Evolutionary conservation across 148 eudicot species (phyloP).

Genomic region (Nyssa sinensis): DNA sequence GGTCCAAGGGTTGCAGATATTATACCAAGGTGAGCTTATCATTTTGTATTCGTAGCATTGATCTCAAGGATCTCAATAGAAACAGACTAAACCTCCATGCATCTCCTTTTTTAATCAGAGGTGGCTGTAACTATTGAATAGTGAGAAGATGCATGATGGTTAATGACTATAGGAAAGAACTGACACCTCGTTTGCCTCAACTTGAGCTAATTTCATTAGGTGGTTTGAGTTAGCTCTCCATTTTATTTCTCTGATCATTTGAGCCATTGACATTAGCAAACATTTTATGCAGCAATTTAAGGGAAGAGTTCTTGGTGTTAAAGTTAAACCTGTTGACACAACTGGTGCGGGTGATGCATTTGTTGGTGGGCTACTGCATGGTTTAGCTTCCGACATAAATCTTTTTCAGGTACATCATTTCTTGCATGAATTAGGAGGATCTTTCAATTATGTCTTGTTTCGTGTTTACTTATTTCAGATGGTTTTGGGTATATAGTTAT

Average conservation of each 20-base stretch:
- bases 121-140: not conserved
- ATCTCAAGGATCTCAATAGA: not conserved
- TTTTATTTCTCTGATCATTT: not conserved
- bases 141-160: not conserved
- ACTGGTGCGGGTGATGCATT: constrained; percentile 98
- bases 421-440: not conserved
- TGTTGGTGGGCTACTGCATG: constrained; percentile 61
- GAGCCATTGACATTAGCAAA: not conserved
- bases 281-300: constrained; percentile 54
- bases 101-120: not conserved
- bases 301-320: constrained; percentile 63
- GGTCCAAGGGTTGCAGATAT: constrained; percentile 81
- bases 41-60: not conserved
- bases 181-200: not conserved
- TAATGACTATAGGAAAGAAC: not conserved
- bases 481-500: not conserved
- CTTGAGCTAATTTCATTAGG: not conserved
- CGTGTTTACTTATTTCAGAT: not conserved
- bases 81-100: not conserved
- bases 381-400: constrained; percentile 58
- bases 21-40: constrained; percentile 51
- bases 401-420: constrained; percentile 50
- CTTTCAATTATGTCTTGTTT: not conserved
- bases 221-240: not conserved
- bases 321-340: constrained; percentile 78